Base-by-base conservation (phyloP, 2,329 filamentous ascomycete species). In the Monilinia vaccinii-corymbosi region DNA sequence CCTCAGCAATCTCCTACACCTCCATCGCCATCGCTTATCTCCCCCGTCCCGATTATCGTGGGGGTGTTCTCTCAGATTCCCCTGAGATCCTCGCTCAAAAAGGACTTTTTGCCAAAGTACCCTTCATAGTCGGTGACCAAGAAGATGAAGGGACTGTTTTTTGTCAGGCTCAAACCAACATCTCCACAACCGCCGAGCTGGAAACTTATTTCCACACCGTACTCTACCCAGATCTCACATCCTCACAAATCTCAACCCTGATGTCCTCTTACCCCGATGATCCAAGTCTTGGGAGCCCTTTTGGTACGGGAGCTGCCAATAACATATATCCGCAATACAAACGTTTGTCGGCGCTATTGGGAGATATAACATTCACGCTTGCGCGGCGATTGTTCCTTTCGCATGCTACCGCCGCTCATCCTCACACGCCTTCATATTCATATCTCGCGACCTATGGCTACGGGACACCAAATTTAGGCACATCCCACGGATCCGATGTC, bases 121-220 rank as follows among this genome's bases (percentile, higher is more conserved):
- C 84, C 2, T 79, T 86, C 69, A 86, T 87, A 60, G 80, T 88
- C 44, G 88, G 89, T 46, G 81, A 90, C 69, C 87, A 91, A 72
- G 88, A 92, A 75, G 89, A 93, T 69, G 88, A 93, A 72, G 88
- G 88, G 21, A 90, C 88, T 0, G 72, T 91, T 3, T 90, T 92
- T 69, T 77, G 84, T 8, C 75, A 91, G 40, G 85, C 86, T 71
- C 85, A 87, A 64, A 68, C 72, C 45, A 89, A 91, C 69, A 73
- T 91, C 51, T 87, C 82, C 11, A 86, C 78, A 1, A 82, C 78
- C 0, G 73, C 74, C 1, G 73, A 82, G 4, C 65, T 92, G 0
- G 77, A 83, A 38, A 74, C 78, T 34, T 93, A 92, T 68, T 73
- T 94, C 21, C 67, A 73, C 3, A 70, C 73, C 0, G 65, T 82